Conservation (phyloP, 2,329 filamentous ascomycete genomes). For the Ophiosphaerella herpotricha region DNA sequence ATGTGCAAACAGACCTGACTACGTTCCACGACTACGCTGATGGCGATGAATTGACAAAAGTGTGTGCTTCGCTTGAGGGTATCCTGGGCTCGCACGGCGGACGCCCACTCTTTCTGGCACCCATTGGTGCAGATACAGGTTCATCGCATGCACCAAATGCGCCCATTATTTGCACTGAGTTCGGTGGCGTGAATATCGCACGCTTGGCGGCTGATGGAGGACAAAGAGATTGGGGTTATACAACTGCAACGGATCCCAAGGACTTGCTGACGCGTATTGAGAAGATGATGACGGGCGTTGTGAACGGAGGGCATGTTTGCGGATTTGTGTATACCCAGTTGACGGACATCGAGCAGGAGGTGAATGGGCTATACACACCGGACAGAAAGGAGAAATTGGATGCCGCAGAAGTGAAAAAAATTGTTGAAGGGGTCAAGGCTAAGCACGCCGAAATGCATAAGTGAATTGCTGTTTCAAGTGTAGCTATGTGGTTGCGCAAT, state of each 20-base stretch:
- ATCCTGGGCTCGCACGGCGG: slow-evolving; percentile 61
- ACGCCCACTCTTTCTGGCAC: slow-evolving; percentile 60
- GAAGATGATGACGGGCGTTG: slow-evolving; percentile 62
- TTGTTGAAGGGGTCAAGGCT: slow-evolving; percentile 56
- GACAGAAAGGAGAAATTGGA: slow-evolving; percentile 64
- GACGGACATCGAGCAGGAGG: slow-evolving; percentile 68
- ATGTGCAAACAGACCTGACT: slow-evolving; percentile 66
- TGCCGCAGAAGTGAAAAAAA: slow-evolving; percentile 59
- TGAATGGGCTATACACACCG: slow-evolving; percentile 68
- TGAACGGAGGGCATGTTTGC: slow-evolving; percentile 61
- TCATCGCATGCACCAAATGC: slow-evolving; percentile 58
- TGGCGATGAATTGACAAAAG: slow-evolving; percentile 58
- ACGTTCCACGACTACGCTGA: slow-evolving; percentile 73
- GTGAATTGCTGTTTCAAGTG: background rate
- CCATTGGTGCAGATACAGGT: slow-evolving; percentile 50
- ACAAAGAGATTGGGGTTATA: slow-evolving; percentile 66
- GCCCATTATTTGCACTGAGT: slow-evolving; percentile 69
- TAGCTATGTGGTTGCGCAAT: too few species aligned
- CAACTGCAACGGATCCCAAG: slow-evolving; percentile 63
- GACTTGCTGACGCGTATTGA: slow-evolving; percentile 65
- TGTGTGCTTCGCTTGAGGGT: slow-evolving; percentile 58
- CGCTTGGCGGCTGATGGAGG: slow-evolving; percentile 51
- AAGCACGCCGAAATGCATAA: slow-evolving; percentile 28
- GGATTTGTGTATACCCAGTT: slow-evolving; percentile 71
- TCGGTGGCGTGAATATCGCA: slow-evolving; percentile 70